Evolutionary conservation across 140 eudicot genomes (phyloP), one percentile per base, ranked within the genome.

Genomic region (Cichorium intybus): DNA sequence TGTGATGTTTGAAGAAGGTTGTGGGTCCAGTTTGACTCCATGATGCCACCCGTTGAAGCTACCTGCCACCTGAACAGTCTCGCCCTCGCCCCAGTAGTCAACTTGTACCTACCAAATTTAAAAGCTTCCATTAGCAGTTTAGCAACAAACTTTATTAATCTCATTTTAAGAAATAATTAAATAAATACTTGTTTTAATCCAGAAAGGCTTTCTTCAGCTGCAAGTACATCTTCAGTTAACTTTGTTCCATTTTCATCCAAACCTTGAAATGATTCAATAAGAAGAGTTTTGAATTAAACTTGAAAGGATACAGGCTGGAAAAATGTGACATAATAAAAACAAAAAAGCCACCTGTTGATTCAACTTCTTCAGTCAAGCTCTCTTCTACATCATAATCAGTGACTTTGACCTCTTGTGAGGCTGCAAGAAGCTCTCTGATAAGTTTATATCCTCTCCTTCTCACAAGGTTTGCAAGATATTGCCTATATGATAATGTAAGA

Each of bases 1-100:
- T 3, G 66, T 54, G 79, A 71, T 71, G 79, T 60, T 72, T 71
- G 89, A 80, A 24, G 89, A 43, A 59, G 81, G 79, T 45, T 81
- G 82, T 56, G 70, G 77, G 46, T 91, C 96, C 95, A 91, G 68
- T 61, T 75, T 74, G 46, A 87, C 81, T 22, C 64, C 70, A 52
- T 87, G 96, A 82, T 87, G 88, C 96, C 97, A 91, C 49, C 97
- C 97, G 73, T 82, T 91, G 82, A 91, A 91, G 86, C 96, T 91
- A 62, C 97, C 97, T 43, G 96, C 95, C 50, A 91, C 75, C 85
- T 91, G 91, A 26, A 91, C 96, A 24, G 77, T 77, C 65, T 87
- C 87, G 10, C 84, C 96, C 24, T 76, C 87, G 26, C 88, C 95
- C 64, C 77, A 60, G 64, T 87, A 91, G 62, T 82, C 77, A 60